These are phyloP conservation scores for Suillus ampliporus DNA, from an alignment of 768 basidiomycete species.

Conservation along the genomic window DNA sequence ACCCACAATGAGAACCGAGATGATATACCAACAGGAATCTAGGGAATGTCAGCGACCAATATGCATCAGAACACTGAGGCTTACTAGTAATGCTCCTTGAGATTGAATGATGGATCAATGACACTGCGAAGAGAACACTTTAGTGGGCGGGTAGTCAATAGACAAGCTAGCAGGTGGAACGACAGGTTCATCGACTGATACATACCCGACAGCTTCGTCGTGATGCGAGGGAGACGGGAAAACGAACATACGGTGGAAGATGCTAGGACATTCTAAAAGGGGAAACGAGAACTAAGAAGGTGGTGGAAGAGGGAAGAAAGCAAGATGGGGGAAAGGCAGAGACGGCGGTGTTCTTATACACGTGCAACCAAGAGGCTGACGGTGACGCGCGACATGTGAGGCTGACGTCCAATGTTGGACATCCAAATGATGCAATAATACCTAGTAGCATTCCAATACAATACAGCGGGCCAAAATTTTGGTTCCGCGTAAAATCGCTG, in stretches of 20 bases:
- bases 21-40: background rate
- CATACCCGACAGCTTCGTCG: background rate
- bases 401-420: too few species aligned
- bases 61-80: background rate
- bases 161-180: background rate
- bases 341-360: background rate
- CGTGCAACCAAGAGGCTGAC: background rate
- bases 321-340: background rate
- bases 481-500: background rate
- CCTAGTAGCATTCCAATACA: background rate
- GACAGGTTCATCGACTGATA: background rate
- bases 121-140: background rate
- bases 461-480: background rate
- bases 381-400: too few species aligned
- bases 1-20: background rate
- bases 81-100: background rate
- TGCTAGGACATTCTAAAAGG: background rate
- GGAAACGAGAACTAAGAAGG: background rate
- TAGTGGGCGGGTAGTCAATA: background rate
- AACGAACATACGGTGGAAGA: background rate
- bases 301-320: background rate
- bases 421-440: background rate
- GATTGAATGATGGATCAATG: background rate
- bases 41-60: background rate
- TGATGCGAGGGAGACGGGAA: background rate